These are phyloP conservation scores for Aspergillus quadrilineatus DNA, from an alignment of 2,329 filamentous ascomycete species.

Conservation along the genomic window DNA sequence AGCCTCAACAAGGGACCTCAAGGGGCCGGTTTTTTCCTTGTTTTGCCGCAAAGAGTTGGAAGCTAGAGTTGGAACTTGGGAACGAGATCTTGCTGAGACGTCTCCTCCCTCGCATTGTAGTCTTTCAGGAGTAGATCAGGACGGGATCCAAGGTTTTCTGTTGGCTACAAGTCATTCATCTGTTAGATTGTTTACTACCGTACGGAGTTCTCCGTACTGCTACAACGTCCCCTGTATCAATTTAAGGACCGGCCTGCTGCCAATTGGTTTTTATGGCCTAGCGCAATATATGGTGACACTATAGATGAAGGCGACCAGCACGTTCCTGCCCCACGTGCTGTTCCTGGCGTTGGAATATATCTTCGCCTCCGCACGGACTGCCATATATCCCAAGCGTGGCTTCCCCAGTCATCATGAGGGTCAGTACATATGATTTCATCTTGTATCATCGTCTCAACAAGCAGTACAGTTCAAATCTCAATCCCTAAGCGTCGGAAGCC, in stretches of 20 bases:
- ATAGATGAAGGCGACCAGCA: not conserved
- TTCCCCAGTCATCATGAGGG: not conserved
- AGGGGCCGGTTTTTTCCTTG: not conserved
- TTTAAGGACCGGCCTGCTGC: too few relatives aligned
- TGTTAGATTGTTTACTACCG: not conserved
- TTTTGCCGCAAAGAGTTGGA: not conserved
- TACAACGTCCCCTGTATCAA: too few relatives aligned
- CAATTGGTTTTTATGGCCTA: too few relatives aligned
- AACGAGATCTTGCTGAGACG: not conserved
- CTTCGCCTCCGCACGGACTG: not conserved
- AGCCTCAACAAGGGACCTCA: not conserved
- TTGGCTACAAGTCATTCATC: not conserved
- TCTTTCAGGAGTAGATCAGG: too few relatives aligned
- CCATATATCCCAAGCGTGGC: not conserved
- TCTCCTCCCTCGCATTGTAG: not conserved
- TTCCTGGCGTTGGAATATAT: not conserved
- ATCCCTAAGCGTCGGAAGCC: too few relatives aligned
- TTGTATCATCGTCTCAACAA: not conserved
- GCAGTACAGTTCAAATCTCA: not conserved
- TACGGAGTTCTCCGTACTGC: too few relatives aligned
- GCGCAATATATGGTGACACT: too few relatives aligned
- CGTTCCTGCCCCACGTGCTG: not conserved
- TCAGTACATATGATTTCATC: not conserved
- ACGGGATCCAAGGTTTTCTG: too few relatives aligned
- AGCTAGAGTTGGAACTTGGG: too few relatives aligned